A percentile compares a stretch with the other conserved stretches of the same genome.
Conservation (phyloP, 1,284 basidiomycete species). For the Lentinus polychrous region DNA sequence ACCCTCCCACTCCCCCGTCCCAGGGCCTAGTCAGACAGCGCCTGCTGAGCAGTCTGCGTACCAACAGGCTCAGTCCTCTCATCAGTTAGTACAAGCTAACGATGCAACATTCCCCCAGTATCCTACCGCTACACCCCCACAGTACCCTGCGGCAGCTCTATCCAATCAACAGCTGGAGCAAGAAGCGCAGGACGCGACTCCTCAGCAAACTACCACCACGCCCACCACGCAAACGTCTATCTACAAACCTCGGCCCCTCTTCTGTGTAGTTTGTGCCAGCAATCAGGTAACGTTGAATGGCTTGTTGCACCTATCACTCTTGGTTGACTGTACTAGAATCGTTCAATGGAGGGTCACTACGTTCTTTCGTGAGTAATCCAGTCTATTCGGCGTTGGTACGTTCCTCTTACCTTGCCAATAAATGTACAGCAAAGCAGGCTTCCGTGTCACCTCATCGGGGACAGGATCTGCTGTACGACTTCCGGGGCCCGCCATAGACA, state of each 20-base stretch:
- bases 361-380: conserved; percentile 67
- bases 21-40: conserved; percentile 12
- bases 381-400: not conserved
- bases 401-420: conserved; percentile 1
- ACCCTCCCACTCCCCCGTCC: conserved; percentile 35
- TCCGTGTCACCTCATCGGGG: conserved; percentile 89
- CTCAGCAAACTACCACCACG: conserved; percentile 11
- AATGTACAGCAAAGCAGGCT: conserved; percentile 70
- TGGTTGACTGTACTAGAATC: conserved; percentile 61
- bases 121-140: conserved; percentile 30
- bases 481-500: conserved; percentile 94
- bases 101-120: conserved; percentile 19
- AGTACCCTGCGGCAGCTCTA: conserved; percentile 17
- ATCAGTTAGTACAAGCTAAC: not conserved
- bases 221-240: conserved; percentile 15
- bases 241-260: conserved; percentile 69
- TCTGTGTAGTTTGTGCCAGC: conserved; percentile 97
- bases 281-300: conserved; percentile 63
- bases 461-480: conserved; percentile 96
- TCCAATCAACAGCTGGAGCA: conserved; percentile 22
- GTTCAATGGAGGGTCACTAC: conserved; percentile 98
- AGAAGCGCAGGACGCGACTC: conserved; percentile 21
- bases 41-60: conserved; percentile 13
- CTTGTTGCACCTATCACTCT: not conserved
- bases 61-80: conserved; percentile 4